phyloP scores from a whole-genome alignment of 176 grass and related monocot genomes.

The Avena insularis region DNA sequence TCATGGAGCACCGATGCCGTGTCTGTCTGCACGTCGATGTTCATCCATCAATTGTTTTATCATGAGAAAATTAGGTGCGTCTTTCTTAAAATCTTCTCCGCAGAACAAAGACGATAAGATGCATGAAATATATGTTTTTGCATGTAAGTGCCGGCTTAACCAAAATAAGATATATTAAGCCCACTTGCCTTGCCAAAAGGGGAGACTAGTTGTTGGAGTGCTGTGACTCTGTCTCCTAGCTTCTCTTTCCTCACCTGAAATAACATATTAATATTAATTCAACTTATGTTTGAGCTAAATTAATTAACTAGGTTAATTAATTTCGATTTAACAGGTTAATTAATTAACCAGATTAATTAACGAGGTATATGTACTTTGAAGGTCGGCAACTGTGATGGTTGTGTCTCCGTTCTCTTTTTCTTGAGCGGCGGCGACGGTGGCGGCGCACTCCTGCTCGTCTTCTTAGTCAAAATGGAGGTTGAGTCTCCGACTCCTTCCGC shows the following conservation, averaged over 20 bases:
- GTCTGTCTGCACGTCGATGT: slow-evolving; percentile 72
- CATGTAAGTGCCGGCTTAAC: slow-evolving; percentile 4
- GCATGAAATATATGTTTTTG: neutral
- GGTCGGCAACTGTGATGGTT: slow-evolving; percentile 63
- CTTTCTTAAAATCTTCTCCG: neutral
- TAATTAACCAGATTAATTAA: neutral
- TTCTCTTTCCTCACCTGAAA: slow-evolving; percentile 99
- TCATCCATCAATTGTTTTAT: neutral
- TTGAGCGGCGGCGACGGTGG: slow-evolving; percentile 44
- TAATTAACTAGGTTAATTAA: neutral
- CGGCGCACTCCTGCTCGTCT: slow-evolving; percentile 8
- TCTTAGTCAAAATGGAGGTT: slow-evolving; percentile 54
- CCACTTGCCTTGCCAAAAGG: slow-evolving; percentile 95
- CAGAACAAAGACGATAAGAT: neutral
- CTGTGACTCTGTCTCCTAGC: slow-evolving; percentile 91
- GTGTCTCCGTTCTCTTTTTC: slow-evolving; percentile 72
- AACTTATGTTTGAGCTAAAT: neutral
- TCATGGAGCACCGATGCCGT: slow-evolving; percentile 98
- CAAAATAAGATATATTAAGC: neutral
- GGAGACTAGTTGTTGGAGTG: slow-evolving; percentile 98
- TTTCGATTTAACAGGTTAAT: too few relatives aligned
- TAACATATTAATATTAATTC: neutral
- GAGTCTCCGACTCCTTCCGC: slow-evolving; percentile 64
- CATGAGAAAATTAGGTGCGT: slow-evolving; percentile 17
- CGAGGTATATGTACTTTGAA: slow-evolving; percentile 68